Evolutionary conservation across 2,329 filamentous ascomycete species (phyloP).

Genomic region (Teratosphaeria viscida): DNA sequence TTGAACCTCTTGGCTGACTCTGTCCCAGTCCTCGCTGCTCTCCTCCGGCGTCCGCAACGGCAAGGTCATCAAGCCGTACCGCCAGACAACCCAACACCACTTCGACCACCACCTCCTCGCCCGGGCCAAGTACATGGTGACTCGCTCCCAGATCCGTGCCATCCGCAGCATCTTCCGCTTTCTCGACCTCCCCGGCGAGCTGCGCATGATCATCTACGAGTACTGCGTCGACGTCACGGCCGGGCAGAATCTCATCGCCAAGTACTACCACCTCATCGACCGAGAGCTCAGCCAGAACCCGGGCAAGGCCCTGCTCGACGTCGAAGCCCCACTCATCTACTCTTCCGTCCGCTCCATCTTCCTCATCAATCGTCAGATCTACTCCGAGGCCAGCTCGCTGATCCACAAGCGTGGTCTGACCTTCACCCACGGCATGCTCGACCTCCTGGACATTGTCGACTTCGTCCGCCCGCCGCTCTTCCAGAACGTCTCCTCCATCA

Average conservation of each 20-base stretch:
- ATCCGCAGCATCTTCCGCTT: slow-evolving; percentile 17
- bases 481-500: slow-evolving; percentile 37
- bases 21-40: background rate
- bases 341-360: slow-evolving; percentile 21
- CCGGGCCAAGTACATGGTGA: slow-evolving; percentile 8
- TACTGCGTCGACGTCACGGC: slow-evolving; percentile 8
- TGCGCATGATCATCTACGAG: slow-evolving; percentile 18
- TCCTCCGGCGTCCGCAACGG: background rate
- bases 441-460: slow-evolving; percentile 9
- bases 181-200: slow-evolving; percentile 18
- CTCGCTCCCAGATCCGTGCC: slow-evolving; percentile 9
- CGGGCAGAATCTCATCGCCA: slow-evolving; percentile 10
- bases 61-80: background rate
- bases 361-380: slow-evolving; percentile 26
- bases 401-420: slow-evolving; percentile 17
- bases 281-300: background rate
- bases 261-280: slow-evolving; percentile 12
- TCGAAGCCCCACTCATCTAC: slow-evolving; percentile 4
- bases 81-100: background rate
- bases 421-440: slow-evolving; percentile 22
- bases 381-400: slow-evolving; percentile 19
- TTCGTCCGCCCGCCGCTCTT: slow-evolving; percentile 15
- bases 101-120: background rate
- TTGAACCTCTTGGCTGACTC: background rate
- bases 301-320: background rate